Percentiles rank a stretch among this genome's conserved stretches.
phyloP scores from a whole-genome alignment of 805 yeast species.

The Nakazawaea ishiwadae region DNA sequence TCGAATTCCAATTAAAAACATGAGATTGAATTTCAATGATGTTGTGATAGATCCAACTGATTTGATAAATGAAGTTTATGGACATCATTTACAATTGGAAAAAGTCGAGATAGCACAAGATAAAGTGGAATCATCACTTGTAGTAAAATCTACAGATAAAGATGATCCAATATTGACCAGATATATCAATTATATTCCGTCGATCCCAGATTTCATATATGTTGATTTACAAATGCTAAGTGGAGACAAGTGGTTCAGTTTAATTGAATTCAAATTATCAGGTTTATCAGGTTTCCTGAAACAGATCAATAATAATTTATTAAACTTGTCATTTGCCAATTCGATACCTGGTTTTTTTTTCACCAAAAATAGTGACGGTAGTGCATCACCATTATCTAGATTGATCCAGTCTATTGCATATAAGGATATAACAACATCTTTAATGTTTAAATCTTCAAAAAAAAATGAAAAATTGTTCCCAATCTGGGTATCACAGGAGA shows the following conservation, averaged over 20 bases:
- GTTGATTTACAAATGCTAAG: neutral
- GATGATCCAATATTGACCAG: neutral
- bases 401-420: slow-evolving; percentile 7
- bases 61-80: slow-evolving; percentile 6
- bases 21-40: slow-evolving; percentile 3
- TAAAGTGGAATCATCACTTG: slow-evolving; percentile 1
- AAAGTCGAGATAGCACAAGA: neutral
- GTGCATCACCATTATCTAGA: slow-evolving; percentile 1
- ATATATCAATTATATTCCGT: slow-evolving; percentile 4
- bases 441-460: slow-evolving; percentile 1
- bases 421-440: neutral
- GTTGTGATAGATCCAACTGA: slow-evolving; percentile 6
- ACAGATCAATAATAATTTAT: neutral
- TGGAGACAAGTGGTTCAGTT: neutral
- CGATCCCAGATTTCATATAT: slow-evolving; percentile 3
- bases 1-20: slow-evolving; percentile 2
- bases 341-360: neutral
- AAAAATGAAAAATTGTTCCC: slow-evolving; percentile 7
- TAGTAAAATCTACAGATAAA: slow-evolving; percentile 1
- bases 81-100: neutral
- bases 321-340: neutral
- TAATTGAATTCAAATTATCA: slow-evolving; percentile 1
- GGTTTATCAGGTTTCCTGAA: slow-evolving; percentile 2
- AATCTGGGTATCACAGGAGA: slow-evolving; percentile 2
- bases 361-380: neutral